Conservation (phyloP, 768 basidiomycete species). For the Tephrocybe rancida region DNA sequence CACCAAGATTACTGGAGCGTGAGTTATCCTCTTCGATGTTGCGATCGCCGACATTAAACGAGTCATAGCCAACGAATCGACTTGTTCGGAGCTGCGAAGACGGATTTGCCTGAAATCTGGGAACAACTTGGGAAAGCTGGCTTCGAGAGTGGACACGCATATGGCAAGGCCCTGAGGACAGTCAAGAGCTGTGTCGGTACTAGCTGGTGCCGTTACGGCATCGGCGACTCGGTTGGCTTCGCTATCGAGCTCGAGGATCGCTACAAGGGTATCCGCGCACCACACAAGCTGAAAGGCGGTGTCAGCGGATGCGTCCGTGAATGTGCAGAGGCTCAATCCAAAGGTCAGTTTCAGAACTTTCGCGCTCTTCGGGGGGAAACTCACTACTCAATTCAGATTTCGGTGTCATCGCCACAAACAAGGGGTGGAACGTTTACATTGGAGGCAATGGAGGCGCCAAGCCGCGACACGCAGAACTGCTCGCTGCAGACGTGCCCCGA, state of each 20-base stretch:
- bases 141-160: conserved; percentile 78
- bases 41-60: conserved; percentile 6
- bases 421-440: conserved; percentile 78
- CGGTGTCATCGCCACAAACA: conserved; percentile 75
- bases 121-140: conserved; percentile 64
- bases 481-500: too few relatives aligned
- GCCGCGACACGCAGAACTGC: too few relatives aligned
- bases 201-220: conserved; percentile 69
- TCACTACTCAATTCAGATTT: too few relatives aligned
- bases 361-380: too few relatives aligned
- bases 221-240: conserved; percentile 76
- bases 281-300: conserved; percentile 80
- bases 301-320: conserved; percentile 76
- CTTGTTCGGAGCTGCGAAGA: conserved; percentile 70
- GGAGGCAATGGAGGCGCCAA: conserved; percentile 55
- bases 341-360: too few relatives aligned
- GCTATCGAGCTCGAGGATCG: conserved; percentile 73
- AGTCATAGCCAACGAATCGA: conserved; percentile 61
- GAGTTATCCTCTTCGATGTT: conserved; percentile 7
- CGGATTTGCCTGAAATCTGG: conserved; percentile 71
- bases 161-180: conserved; percentile 69
- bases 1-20: conserved; percentile 40
- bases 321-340: conserved; percentile 76
- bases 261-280: conserved; percentile 68
- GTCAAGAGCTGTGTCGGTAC: conserved; percentile 82